Evolutionary conservation across 2,329 filamentous ascomycete genomes (phyloP), one percentile per base, ranked within the genome.

Genomic region (Trichoderma hamatum): DNA sequence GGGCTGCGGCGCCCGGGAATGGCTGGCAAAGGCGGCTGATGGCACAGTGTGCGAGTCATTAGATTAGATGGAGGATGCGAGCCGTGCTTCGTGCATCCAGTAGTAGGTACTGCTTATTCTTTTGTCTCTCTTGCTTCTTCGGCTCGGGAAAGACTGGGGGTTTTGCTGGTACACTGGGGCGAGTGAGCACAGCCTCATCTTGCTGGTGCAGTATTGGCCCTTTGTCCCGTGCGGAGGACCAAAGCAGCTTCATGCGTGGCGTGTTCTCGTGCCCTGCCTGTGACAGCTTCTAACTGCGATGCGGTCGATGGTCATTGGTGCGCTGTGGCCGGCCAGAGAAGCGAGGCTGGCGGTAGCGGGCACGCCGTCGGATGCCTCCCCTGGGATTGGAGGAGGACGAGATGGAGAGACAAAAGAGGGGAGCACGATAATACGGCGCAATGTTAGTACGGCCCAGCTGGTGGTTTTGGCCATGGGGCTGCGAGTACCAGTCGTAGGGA

Each of bases 341-440:
- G 34, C 32, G 63, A 66, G 54, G 52, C 63, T 66, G 63, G 49
- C 49, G 62, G 52, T 13, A 26, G 63, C 54, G 52, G 63, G n/a
- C 52, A 58, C 32, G 63, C 63, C 51, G 51, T 55, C 49, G 6
- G 36, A 56, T 54, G 52, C 34, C 52, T 58, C 28, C 28, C 3
- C 34, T 36, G 51, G 36, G 63, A 49, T 49, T 66, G 63, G 63
- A 34, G 34, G 34, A 43, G 21, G 28, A n/a, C n/a, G n/a, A 26
- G 34, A 16, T n/a, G 21, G 21, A 54, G n/a, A 30, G 30, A 24
- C 14, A 19, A 30, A 30, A 30, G 30, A 30, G 30, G 30, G 30
- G 30, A 30, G 30, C 30, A 30, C 30, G 30, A 30, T 30, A 30
- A 30, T 30, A 30, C 30, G 30, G 30, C 30, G 30, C 30, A 30